Conservation (phyloP, 768 basidiomycete genomes). For the Candolleomyces eurysporus region DNA sequence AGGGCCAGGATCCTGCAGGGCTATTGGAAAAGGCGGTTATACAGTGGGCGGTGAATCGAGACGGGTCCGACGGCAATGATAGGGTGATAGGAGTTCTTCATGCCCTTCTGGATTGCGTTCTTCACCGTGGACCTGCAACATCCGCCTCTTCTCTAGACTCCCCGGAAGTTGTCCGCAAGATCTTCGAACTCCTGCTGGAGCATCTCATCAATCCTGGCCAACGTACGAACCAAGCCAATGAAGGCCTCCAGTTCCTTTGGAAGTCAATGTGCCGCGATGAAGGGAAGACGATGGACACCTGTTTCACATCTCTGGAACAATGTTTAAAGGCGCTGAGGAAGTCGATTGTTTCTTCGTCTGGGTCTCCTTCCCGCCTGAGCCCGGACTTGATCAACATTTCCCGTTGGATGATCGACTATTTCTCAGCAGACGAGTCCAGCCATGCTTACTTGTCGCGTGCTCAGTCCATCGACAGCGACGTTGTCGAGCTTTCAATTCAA, state of each 20-base stretch:
- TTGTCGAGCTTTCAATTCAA: conserved; percentile 3
- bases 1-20: neutral
- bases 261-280: neutral
- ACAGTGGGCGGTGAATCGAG: neutral
- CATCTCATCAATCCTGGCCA: neutral
- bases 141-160: neutral
- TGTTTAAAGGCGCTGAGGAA: neutral
- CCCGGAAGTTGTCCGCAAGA: neutral
- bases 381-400: conserved; percentile 1
- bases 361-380: neutral
- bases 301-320: neutral
- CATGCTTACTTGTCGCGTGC: no score
- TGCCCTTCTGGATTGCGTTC: neutral
- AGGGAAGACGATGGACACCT: no score
- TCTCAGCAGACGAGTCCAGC: neutral
- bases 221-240: neutral
- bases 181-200: neutral
- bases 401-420: neutral
- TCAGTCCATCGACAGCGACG: neutral
- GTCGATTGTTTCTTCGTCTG: neutral
- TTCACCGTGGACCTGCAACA: neutral
- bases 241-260: neutral
- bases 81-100: neutral
- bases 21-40: neutral
- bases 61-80: neutral